A percentile compares a stretch with the other conserved stretches of the same genome.
These are phyloP conservation scores for Phyllosticta capitalensis DNA, from an alignment of 2,329 filamentous ascomycete species.

Conservation along the genomic window DNA sequence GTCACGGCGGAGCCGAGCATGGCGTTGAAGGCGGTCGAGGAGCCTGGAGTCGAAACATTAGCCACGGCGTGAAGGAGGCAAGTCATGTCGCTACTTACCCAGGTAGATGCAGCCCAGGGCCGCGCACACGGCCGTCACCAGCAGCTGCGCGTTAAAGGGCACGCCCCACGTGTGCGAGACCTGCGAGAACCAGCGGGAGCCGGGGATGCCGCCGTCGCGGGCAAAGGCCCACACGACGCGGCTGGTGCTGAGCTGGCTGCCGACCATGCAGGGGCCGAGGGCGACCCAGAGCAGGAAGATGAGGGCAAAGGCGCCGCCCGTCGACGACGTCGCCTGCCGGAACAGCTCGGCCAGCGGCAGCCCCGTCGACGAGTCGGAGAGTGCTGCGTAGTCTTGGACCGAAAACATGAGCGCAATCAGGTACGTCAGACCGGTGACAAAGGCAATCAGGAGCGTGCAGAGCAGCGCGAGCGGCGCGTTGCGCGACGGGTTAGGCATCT, in stretches of 20 bases:
- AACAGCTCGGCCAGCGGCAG: conserved; percentile 40
- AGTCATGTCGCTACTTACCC: background rate
- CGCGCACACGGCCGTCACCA: conserved; percentile 11
- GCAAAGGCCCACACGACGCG: conserved; percentile 36
- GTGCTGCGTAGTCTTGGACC: conserved; percentile 37
- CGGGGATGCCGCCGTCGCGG: conserved; percentile 24
- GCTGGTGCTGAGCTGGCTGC: conserved; percentile 26
- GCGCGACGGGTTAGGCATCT: conserved; percentile 21
- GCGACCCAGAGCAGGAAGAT: conserved; percentile 36
- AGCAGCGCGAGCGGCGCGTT: conserved; percentile 30
- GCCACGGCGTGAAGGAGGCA: background rate
- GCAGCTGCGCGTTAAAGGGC: conserved; percentile 12
- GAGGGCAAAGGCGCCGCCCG: conserved; percentile 34
- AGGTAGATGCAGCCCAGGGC: conserved; percentile 13
- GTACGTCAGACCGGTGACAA: conserved; percentile 41
- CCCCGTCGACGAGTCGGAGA: conserved; percentile 32
- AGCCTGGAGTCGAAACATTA: background rate
- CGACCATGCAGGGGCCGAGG: conserved; percentile 34
- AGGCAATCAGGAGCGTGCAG: conserved; percentile 42
- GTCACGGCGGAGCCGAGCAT: conserved; percentile 10
- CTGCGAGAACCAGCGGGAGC: background rate
- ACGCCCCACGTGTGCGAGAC: conserved; percentile 2
- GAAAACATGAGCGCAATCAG: conserved; percentile 44
- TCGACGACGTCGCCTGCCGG: conserved; percentile 33
- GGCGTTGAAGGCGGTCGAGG: conserved; percentile 13